Evolutionary conservation across 2,329 filamentous ascomycete species (phyloP).

Genomic region (Aspergillus pseudoterreus): DNA sequence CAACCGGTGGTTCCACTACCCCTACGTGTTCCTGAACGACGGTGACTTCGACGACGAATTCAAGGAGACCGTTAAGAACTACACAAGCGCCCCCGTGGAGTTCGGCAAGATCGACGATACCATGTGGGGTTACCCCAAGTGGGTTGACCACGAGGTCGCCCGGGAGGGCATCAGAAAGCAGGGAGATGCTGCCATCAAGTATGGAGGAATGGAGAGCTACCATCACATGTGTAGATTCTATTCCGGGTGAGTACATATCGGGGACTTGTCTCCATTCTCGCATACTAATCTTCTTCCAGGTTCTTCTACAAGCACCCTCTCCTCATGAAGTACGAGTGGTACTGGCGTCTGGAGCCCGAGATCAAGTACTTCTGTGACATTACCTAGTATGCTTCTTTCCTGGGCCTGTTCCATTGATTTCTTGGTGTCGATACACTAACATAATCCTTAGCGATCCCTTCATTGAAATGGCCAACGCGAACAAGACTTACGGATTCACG

Average conservation of each 20-base stretch:
- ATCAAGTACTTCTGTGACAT: constrained; percentile 99
- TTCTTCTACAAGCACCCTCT: constrained; percentile 98
- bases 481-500: constrained; percentile 98
- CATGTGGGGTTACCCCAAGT: constrained; percentile 97
- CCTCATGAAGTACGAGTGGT: constrained; percentile 97
- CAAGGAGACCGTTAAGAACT: constrained; percentile 80
- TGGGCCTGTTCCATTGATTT: background rate
- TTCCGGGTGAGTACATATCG: constrained; percentile 69
- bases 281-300: constrained; percentile 38
- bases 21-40: constrained; percentile 97
- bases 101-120: constrained; percentile 88
- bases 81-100: constrained; percentile 83
- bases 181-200: constrained; percentile 97
- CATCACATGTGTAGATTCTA: constrained; percentile 99
- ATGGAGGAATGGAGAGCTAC: constrained; percentile 97
- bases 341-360: constrained; percentile 97
- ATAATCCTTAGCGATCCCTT: constrained; percentile 72
- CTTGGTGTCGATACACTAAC: constrained; percentile 27
- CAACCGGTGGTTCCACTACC: constrained; percentile 98
- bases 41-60: constrained; percentile 95
- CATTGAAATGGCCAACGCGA: constrained; percentile 84
- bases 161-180: constrained; percentile 96
- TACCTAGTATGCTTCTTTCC: constrained; percentile 69
- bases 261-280: too few species aligned
- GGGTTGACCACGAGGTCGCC: constrained; percentile 89